Percentiles rank a stretch among this genome's conserved stretches.
Evolutionary conservation across 1,284 basidiomycete species (phyloP).

Genomic region (Schizopora paradoxa): DNA sequence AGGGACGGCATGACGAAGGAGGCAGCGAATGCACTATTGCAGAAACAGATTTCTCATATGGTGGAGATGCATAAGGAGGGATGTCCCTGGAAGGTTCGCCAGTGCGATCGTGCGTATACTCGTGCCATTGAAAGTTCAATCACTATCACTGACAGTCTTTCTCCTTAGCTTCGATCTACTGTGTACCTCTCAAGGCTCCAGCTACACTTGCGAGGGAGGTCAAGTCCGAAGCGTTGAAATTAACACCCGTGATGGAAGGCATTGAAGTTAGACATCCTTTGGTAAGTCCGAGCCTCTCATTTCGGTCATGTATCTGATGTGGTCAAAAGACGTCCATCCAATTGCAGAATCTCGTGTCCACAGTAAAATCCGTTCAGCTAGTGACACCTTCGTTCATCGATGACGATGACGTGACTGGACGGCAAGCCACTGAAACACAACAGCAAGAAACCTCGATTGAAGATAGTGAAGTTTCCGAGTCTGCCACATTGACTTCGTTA

Average conservation of each 20-base stretch:
- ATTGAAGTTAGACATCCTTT: conserved; percentile 67
- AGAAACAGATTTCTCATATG: conserved; percentile 61
- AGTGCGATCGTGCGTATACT: conserved; percentile 62
- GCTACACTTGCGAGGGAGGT: conserved; percentile 52
- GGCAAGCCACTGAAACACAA: not conserved
- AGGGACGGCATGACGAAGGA: conserved; percentile 64
- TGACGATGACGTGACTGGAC: conserved; percentile 1
- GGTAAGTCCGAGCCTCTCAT: conserved; percentile 35
- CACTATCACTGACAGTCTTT: conserved; percentile 8
- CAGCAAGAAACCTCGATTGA: not conserved
- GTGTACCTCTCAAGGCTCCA: conserved; percentile 64
- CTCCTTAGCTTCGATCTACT: conserved; percentile 61
- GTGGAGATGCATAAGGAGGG: conserved; percentile 70
- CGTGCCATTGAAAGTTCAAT: conserved; percentile 10
- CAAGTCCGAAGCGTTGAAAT: conserved; percentile 45
- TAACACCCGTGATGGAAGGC: conserved; percentile 43
- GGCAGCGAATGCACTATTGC: conserved; percentile 62
- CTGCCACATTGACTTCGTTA: conserved; percentile 53
- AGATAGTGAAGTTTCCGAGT: conserved; percentile 40
- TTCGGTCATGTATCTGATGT: conserved; percentile 13
- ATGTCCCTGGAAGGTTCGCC: conserved; percentile 74
- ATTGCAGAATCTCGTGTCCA: conserved; percentile 28
- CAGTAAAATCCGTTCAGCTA: conserved; percentile 27
- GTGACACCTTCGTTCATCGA: no score
- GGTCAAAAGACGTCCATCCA: conserved; percentile 29